A percentile compares a stretch with the other conserved stretches of the same genome.
These are phyloP conservation scores for Stylonectria norvegica DNA, from an alignment of 2,329 filamentous ascomycete genomes.

Conservation along the genomic window DNA sequence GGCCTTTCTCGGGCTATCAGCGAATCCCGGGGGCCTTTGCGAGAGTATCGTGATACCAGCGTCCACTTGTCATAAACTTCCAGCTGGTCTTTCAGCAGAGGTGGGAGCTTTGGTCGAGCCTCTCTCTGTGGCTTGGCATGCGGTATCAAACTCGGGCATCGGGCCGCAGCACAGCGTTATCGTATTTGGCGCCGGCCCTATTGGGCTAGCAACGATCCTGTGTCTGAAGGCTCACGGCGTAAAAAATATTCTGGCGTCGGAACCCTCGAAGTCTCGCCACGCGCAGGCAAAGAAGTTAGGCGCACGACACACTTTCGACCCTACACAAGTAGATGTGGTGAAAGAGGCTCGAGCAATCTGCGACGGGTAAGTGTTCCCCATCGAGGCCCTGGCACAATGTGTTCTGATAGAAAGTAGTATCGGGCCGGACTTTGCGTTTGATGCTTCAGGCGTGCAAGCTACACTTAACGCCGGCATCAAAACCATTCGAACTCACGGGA, in stretches of 20 bases:
- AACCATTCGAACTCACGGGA: constrained; percentile 1
- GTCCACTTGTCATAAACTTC: not conserved
- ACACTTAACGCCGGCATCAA: constrained; percentile 1
- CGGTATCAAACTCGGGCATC: not conserved
- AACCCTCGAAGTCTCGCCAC: constrained; percentile 27
- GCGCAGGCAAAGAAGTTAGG: constrained; percentile 47
- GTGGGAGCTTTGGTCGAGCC: constrained; percentile 60
- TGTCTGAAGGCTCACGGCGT: constrained; percentile 53
- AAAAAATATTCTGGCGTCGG: constrained; percentile 54
- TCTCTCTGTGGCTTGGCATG: constrained; percentile 61
- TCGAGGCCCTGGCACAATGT: not conserved
- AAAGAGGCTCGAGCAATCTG: not conserved
- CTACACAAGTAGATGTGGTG: not conserved
- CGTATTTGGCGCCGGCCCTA: constrained; percentile 60
- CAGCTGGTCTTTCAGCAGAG: constrained; percentile 26
- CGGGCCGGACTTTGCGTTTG: constrained; percentile 2
- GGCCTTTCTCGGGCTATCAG: constrained; percentile 30
- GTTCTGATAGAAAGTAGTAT: not conserved
- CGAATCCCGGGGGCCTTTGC: constrained; percentile 1
- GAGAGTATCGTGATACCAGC: constrained; percentile 1
- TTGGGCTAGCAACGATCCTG: constrained; percentile 58
- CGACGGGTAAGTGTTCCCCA: not conserved
- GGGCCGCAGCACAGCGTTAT: constrained; percentile 36
- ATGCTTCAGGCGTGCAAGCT: constrained; percentile 2
- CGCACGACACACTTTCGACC: constrained; percentile 29